Evolutionary conservation across 169 alveolate genomes (phyloP).

Genomic region (Besnoitia besnoiti): DNA sequence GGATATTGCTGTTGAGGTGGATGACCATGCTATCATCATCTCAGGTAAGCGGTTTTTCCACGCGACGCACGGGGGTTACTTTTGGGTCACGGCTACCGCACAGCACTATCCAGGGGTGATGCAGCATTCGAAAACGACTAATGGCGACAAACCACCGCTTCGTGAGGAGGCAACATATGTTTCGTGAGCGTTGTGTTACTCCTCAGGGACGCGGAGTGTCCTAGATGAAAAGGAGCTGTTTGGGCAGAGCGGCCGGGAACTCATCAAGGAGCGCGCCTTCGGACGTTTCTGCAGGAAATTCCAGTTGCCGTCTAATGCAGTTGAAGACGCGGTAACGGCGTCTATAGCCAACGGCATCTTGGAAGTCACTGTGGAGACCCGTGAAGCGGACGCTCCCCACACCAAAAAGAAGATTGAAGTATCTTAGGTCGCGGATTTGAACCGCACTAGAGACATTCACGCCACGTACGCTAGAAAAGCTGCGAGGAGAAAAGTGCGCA

Average conservation of each 20-base stretch:
- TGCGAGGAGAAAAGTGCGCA: too few relatives aligned
- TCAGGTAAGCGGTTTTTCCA: constrained; percentile 62
- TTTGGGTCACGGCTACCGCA: too few relatives aligned
- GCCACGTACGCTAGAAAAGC: too few relatives aligned
- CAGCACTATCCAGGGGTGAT: too few relatives aligned
- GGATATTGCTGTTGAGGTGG: constrained; percentile 45
- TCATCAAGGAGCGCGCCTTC: constrained; percentile 40
- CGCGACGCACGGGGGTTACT: too few relatives aligned
- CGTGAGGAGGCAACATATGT: too few relatives aligned
- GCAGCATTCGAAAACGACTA: neutral
- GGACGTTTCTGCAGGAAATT: constrained; percentile 62
- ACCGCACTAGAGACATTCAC: too few relatives aligned
- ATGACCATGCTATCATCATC: constrained; percentile 37
- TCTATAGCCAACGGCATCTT: constrained; percentile 55
- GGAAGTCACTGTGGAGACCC: constrained; percentile 11
- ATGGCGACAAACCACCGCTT: too few relatives aligned
- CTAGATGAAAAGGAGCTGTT: neutral
- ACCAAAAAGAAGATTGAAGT: neutral
- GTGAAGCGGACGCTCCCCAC: neutral
- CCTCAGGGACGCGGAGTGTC: neutral
- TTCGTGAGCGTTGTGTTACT: too few relatives aligned
- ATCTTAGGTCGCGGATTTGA: too few relatives aligned
- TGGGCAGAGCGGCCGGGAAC: neutral
- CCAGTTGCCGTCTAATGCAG: constrained; percentile 60
- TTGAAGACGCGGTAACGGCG: constrained; percentile 56